Percentiles rank a stretch among this genome's conserved stretches.
Conservation (phyloP, 2,329 filamentous ascomycete genomes). For the Pseudopyrenochaeta lycopersici region DNA sequence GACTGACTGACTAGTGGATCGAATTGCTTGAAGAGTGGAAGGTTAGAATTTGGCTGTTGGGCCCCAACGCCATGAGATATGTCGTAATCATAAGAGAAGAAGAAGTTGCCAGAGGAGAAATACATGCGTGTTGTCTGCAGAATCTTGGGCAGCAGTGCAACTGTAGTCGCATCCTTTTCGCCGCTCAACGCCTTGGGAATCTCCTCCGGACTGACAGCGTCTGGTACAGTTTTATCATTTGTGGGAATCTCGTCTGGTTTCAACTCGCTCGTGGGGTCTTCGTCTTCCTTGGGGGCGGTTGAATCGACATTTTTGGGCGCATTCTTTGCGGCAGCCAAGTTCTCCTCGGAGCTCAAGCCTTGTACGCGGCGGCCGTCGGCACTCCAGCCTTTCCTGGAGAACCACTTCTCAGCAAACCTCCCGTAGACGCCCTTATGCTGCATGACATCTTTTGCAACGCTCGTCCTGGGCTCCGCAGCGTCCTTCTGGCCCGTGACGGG, state of each 20-base stretch:
- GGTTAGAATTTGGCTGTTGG: conserved; percentile 54
- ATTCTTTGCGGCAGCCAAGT: conserved; percentile 51
- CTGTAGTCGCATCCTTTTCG: conserved; percentile 41
- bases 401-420: conserved; percentile 89
- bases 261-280: conserved; percentile 19
- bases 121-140: conserved; percentile 84
- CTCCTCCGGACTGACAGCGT: conserved; percentile 40
- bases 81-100: conserved; percentile 94
- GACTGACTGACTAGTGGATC: conserved; percentile 68
- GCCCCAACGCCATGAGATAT: conserved; percentile 73
- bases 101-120: conserved; percentile 85
- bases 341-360: conserved; percentile 68
- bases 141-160: conserved; percentile 77
- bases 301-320: conserved; percentile 45
- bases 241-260: conserved; percentile 32
- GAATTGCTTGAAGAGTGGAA: conserved; percentile 75
- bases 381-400: conserved; percentile 84
- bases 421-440: conserved; percentile 84
- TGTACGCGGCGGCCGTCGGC: conserved; percentile 74
- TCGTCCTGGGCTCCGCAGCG: conserved; percentile 49
- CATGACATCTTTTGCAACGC: conserved; percentile 89
- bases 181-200: conserved; percentile 47
- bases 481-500: conserved; percentile 37
- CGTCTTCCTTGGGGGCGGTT: conserved; percentile 33
- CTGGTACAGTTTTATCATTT: conserved; percentile 26